phyloP scores from a whole-genome alignment of 768 basidiomycete species.

The Tulasnella sp. region DNA sequence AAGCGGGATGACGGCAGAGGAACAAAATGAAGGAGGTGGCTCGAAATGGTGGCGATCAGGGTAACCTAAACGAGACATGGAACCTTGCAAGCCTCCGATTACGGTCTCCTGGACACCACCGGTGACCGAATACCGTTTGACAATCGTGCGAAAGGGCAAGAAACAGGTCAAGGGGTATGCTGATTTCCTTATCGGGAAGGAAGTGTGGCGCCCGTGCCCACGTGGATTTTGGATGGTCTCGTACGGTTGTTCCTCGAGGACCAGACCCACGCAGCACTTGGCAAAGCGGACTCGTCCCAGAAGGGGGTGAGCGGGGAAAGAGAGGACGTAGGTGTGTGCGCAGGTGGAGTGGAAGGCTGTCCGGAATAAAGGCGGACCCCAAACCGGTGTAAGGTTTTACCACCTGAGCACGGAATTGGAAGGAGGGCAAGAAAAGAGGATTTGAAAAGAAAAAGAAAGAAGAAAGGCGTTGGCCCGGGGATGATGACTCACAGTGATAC shows the following conservation, averaged over 20 bases:
- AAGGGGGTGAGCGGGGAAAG: not conserved
- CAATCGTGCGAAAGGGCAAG: not conserved
- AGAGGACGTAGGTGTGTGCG: not conserved
- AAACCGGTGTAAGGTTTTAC: not conserved
- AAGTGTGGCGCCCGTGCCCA: not conserved
- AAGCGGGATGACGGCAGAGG: slow-evolving; percentile 3
- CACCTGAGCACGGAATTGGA: not conserved
- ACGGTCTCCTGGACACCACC: not conserved
- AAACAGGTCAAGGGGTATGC: not conserved
- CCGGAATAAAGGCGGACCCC: slow-evolving; percentile 2
- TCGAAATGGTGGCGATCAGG: slow-evolving; percentile 30
- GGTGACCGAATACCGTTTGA: not conserved
- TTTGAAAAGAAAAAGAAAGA: not conserved
- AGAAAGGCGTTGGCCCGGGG: not conserved
- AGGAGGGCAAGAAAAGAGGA: not conserved
- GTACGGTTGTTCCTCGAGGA: not conserved
- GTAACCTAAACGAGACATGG: not conserved
- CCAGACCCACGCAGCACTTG: not conserved
- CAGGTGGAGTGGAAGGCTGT: not conserved
- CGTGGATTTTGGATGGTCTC: not conserved
- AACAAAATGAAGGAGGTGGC: slow-evolving; percentile 35
- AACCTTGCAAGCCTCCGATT: not conserved
- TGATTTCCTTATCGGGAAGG: not conserved
- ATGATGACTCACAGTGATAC: slow-evolving; percentile 72
- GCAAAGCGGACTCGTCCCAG: not conserved